phyloP scores from a whole-genome alignment of 73 alveolate species.

The Tetrahymena thermophila region DNA sequence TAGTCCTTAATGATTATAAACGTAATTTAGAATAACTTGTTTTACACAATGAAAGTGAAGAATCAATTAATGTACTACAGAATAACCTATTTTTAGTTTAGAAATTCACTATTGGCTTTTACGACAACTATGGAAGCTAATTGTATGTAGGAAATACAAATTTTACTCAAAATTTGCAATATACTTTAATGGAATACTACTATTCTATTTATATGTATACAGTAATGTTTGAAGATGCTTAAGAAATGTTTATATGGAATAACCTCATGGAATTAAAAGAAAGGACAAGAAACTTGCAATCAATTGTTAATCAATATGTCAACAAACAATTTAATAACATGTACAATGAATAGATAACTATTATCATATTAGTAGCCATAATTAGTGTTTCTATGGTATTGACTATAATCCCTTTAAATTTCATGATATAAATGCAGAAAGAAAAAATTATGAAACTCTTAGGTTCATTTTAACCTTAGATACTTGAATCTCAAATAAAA shows the following conservation, averaged over 20 bases:
- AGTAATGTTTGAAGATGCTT: neutral
- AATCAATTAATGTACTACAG: neutral
- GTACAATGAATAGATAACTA: neutral
- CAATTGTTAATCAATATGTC: neutral
- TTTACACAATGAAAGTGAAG: neutral
- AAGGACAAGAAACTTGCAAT: neutral
- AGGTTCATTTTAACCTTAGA: neutral
- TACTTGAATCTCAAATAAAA: neutral
- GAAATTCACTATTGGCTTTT: neutral
- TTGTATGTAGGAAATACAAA: neutral
- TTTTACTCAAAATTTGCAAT: neutral
- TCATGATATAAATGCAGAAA: neutral
- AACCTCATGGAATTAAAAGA: neutral
- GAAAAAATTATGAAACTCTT: neutral
- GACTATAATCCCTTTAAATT: neutral
- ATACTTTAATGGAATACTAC: neutral
- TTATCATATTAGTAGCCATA: neutral
- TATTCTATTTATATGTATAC: neutral
- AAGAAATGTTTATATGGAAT: neutral
- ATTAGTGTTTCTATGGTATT: neutral
- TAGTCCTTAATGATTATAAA: neutral
- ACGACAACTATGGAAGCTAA: neutral
- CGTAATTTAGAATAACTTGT: neutral
- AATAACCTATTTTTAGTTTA: neutral
- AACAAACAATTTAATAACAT: neutral